phyloP scores from a whole-genome alignment of 768 basidiomycete species.

The Panaeolus cyanescens region DNA sequence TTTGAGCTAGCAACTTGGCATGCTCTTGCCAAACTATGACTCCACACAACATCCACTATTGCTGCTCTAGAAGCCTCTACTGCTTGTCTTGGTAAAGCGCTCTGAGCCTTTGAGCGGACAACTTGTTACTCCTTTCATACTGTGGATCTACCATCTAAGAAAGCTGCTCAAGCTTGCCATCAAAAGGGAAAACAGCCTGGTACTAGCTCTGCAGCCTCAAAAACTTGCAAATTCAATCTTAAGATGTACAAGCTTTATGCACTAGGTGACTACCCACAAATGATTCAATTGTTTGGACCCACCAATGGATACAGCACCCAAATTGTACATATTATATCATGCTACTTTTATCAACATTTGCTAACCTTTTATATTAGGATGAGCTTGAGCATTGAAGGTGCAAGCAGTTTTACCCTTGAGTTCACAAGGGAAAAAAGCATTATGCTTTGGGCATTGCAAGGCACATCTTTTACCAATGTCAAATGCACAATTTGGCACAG shows the following conservation, averaged over 20 bases:
- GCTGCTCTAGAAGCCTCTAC: no score
- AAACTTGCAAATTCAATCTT: conserved; percentile 15
- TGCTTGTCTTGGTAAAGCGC: no score
- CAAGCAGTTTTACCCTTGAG: conserved; percentile 16
- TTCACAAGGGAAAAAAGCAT: conserved; percentile 16
- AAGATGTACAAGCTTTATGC: conserved; percentile 22
- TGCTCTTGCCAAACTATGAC: conserved; percentile 26
- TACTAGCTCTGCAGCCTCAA: neutral
- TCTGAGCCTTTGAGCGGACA: neutral
- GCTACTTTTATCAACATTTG: neutral
- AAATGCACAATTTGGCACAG: conserved; percentile 8
- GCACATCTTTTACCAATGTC: conserved; percentile 12
- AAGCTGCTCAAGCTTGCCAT: conserved; percentile 19
- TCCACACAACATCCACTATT: conserved; percentile 18
- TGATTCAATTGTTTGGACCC: conserved; percentile 13
- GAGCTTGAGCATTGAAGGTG: conserved; percentile 15
- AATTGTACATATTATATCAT: conserved; percentile 8
- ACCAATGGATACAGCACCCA: conserved; percentile 16
- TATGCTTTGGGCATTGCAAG: conserved; percentile 13
- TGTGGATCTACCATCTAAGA: conserved; percentile 30
- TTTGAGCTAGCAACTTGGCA: conserved; percentile 31
- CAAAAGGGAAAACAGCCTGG: conserved; percentile 11
- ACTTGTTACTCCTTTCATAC: conserved; percentile 25
- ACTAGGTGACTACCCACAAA: conserved; percentile 19
- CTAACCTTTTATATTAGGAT: conserved; percentile 6